These are phyloP conservation scores for Talaromyces sp. DNA, from an alignment of 2,329 filamentous ascomycete genomes.

Conservation along the genomic window DNA sequence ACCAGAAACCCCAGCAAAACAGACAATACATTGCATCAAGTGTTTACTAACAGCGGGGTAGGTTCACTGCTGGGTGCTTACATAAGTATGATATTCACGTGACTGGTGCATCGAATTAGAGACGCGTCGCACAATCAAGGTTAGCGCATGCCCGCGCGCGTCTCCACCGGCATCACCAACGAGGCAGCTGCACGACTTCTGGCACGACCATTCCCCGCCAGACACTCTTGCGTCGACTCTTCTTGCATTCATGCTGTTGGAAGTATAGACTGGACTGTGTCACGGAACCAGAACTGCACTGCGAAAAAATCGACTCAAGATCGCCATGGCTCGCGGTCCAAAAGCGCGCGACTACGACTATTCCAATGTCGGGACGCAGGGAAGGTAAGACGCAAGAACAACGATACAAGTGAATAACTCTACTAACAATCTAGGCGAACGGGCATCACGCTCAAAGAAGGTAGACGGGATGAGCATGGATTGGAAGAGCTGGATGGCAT, in stretches of 20 bases:
- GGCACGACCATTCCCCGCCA: background rate
- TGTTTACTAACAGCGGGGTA: too few relatives aligned
- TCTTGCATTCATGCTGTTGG: background rate
- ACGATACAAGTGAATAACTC: constrained; percentile 9
- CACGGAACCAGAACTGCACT: background rate
- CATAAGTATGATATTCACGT: too few relatives aligned
- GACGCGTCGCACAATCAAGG: constrained; percentile 31
- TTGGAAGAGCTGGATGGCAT: constrained; percentile 82
- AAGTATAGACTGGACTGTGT: background rate
- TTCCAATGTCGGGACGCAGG: constrained; percentile 42
- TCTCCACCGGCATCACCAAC: background rate
- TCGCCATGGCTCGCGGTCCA: constrained; percentile 30
- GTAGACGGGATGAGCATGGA: constrained; percentile 81
- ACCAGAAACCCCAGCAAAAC: too few relatives aligned
- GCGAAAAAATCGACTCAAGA: constrained; percentile 5
- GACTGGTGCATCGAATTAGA: too few relatives aligned
- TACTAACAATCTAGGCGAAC: constrained; percentile 64
- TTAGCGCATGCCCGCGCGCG: constrained; percentile 21
- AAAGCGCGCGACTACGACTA: constrained; percentile 44
- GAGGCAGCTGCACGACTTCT: background rate
- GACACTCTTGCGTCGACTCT: too few relatives aligned
- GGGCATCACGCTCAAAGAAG: constrained; percentile 73
- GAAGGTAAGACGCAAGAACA: constrained; percentile 30
- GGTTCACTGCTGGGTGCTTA: too few relatives aligned
- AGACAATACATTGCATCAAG: too few relatives aligned